These are phyloP conservation scores for Tulasnella sp. DNA, from an alignment of 768 basidiomycete species.

Conservation along the genomic window DNA sequence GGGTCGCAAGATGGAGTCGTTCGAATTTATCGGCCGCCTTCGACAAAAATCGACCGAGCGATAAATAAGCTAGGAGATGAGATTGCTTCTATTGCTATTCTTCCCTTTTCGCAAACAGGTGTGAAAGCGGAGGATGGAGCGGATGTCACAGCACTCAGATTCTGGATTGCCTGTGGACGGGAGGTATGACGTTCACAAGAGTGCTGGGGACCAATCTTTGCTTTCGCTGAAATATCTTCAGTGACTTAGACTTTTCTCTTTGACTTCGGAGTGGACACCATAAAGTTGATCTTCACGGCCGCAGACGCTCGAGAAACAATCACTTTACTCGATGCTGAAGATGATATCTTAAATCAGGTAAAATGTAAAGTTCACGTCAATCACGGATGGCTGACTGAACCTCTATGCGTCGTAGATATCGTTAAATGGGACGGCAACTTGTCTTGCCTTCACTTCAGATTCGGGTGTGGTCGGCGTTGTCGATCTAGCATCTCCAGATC, in stretches of 20 bases:
- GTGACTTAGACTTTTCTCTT: conserved; percentile 28
- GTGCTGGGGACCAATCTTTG: not conserved
- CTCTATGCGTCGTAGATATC: conserved; percentile 18
- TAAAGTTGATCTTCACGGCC: conserved; percentile 41
- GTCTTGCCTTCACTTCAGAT: conserved; percentile 59
- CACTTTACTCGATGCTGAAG: conserved; percentile 32
- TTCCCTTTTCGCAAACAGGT: conserved; percentile 4
- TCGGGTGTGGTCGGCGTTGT: conserved; percentile 56
- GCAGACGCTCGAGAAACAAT: conserved; percentile 39
- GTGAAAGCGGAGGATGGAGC: conserved; percentile 21
- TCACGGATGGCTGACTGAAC: not conserved
- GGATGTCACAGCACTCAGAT: conserved; percentile 27
- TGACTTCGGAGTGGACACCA: conserved; percentile 30
- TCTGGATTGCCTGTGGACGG: conserved; percentile 58
- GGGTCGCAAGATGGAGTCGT: conserved; percentile 54
- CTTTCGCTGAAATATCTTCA: not conserved
- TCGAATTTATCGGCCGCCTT: conserved; percentile 50
- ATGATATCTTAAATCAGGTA: conserved; percentile 52
- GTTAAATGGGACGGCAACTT: conserved; percentile 29
- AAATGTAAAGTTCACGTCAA: conserved; percentile 14
- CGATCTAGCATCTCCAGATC: conserved; percentile 37
- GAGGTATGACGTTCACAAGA: conserved; percentile 31
- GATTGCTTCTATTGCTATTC: conserved; percentile 49
- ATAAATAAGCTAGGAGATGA: conserved; percentile 45
- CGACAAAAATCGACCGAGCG: conserved; percentile 51